Evolutionary conservation across 495 filamentous ascomycete species (phyloP).

Genomic region (Lepraria neglecta): DNA sequence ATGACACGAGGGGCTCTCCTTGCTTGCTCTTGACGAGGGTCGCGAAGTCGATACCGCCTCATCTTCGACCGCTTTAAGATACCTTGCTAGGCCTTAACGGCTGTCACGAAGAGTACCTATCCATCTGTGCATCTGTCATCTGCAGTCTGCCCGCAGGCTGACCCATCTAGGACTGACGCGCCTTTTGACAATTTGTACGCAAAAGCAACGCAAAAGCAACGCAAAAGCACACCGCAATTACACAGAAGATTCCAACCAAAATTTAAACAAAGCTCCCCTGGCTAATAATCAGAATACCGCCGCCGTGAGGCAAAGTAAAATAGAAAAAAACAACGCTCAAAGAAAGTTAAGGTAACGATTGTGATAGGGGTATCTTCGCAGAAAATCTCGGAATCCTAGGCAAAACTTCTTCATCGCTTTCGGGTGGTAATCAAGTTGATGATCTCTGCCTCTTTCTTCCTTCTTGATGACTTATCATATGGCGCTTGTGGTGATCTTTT

Average conservation of each 20-base stretch:
- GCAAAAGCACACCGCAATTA: background rate
- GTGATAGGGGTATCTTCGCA: no score
- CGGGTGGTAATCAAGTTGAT: background rate
- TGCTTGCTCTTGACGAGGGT: background rate
- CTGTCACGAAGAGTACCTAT: background rate
- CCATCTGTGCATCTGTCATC: background rate
- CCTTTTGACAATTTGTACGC: background rate
- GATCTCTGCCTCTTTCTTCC: background rate
- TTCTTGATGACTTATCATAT: background rate
- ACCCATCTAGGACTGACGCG: background rate
- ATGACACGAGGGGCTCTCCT: background rate
- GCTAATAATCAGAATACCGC: background rate
- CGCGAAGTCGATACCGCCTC: background rate
- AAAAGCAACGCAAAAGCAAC: background rate
- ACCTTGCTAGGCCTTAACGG: background rate
- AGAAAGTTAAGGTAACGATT: background rate
- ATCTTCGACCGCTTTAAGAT: background rate
- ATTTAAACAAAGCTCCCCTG: background rate
- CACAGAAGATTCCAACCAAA: background rate
- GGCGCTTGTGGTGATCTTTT: background rate
- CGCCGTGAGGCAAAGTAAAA: background rate
- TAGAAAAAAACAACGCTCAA: background rate
- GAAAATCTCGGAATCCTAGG: no score
- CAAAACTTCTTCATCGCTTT: background rate
- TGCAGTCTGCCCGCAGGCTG: background rate